Evolutionary conservation across 352 stramenopile species (phyloP).

Genomic region (Globisporangium barbulae): DNA sequence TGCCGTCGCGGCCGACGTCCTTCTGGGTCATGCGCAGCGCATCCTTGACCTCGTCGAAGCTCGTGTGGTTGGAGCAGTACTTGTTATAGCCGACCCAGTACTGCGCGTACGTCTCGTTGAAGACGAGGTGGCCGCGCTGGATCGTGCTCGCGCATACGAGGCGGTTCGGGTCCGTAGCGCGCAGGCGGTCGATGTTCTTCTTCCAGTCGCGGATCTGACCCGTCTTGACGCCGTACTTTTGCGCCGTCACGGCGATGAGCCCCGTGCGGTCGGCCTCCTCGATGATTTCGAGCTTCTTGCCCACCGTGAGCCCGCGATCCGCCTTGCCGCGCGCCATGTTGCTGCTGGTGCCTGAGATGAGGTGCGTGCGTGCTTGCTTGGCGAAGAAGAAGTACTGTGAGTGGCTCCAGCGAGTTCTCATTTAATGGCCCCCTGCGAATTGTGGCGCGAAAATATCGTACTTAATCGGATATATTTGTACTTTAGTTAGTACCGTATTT

Average conservation of each 20-base stretch:
- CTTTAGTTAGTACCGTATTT: no score
- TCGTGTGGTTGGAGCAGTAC: constrained; percentile 72
- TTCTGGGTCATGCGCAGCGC: constrained; percentile 67
- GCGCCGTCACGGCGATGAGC: constrained; percentile 67
- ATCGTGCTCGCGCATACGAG: constrained; percentile 82
- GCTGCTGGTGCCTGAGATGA: constrained; percentile 7
- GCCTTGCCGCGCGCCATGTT: constrained; percentile 79
- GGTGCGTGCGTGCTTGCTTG: not conserved
- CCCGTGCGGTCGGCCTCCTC: constrained; percentile 81
- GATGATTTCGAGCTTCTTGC: constrained; percentile 90
- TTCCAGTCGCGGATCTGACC: constrained; percentile 88
- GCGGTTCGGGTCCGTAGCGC: constrained; percentile 71
- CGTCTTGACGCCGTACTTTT: constrained; percentile 86
- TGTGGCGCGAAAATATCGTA: no score
- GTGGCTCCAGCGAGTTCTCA: constrained; percentile 32
- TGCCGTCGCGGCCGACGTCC: constrained; percentile 65
- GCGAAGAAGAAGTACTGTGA: constrained; percentile 20
- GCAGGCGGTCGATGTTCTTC: constrained; percentile 79
- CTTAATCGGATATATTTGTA: no score
- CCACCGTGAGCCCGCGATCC: constrained; percentile 73
- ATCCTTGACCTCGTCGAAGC: constrained; percentile 67
- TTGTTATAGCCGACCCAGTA: constrained; percentile 91
- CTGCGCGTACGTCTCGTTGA: constrained; percentile 87
- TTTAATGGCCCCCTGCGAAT: constrained; percentile 30
- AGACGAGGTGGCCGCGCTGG: constrained; percentile 79